These are phyloP conservation scores for Mucor velutinosus DNA, from an alignment of 371 early-diverging fungal genomes.

Conservation along the genomic window DNA sequence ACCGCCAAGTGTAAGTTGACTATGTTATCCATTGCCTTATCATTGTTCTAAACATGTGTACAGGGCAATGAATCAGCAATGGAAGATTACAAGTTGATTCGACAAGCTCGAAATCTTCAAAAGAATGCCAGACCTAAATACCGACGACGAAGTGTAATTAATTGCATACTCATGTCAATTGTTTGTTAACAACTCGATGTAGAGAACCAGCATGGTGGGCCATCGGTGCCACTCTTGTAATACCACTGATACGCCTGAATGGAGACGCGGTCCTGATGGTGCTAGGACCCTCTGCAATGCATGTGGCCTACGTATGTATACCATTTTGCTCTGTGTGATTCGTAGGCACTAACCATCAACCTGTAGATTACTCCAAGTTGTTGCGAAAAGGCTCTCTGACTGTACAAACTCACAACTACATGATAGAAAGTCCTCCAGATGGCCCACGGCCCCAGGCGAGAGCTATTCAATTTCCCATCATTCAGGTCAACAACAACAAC, in stretches of 20 bases:
- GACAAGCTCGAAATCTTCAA: constrained; percentile 39
- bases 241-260: constrained; percentile 67
- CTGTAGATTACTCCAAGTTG: constrained; percentile 28
- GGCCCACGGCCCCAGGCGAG: not conserved
- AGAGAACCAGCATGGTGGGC: constrained; percentile 39
- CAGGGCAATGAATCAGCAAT: not conserved
- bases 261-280: constrained; percentile 74
- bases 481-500: constrained; percentile 8
- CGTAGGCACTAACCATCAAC: constrained; percentile 2
- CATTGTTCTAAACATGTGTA: not conserved
- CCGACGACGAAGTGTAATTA: constrained; percentile 31
- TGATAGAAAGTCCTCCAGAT: constrained; percentile 7
- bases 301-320: constrained; percentile 64
- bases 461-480: constrained; percentile 19
- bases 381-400: constrained; percentile 29
- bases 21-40: not conserved
- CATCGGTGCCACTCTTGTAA: constrained; percentile 64
- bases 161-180: not conserved
- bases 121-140: constrained; percentile 33
- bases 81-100: constrained; percentile 36
- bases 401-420: constrained; percentile 28
- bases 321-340: not conserved
- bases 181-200: not conserved
- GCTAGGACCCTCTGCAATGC: constrained; percentile 72
- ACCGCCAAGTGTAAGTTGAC: not conserved